Percentiles rank a stretch among this genome's conserved stretches.
Evolutionary conservation across 139 green algal genomes (phyloP).

Genomic region (Pycnococcus provasolii): DNA sequence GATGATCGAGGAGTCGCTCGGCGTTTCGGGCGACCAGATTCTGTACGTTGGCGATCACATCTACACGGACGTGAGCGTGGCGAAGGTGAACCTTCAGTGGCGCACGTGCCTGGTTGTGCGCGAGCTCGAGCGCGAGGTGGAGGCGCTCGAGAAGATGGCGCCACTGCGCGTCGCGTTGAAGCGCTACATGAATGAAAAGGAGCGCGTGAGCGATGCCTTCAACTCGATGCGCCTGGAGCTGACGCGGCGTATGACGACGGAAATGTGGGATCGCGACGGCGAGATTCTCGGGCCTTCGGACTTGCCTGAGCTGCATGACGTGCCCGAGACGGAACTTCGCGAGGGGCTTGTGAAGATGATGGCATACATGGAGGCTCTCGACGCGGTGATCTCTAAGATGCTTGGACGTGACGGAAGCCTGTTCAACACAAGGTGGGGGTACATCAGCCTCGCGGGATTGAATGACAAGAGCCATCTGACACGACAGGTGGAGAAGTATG

Average conservation of each 20-base stretch:
- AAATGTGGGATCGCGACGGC: too few relatives aligned
- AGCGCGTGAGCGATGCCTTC: slow-evolving; percentile 74
- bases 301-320: not conserved
- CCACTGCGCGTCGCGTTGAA: slow-evolving; percentile 61
- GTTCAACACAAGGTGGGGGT: slow-evolving; percentile 87
- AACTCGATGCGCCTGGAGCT: slow-evolving; percentile 68
- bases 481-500: slow-evolving; percentile 89
- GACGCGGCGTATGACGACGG: slow-evolving; percentile 1
- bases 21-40: slow-evolving; percentile 74
- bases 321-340: not conserved
- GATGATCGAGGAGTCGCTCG: slow-evolving; percentile 81
- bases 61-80: slow-evolving; percentile 74
- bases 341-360: slow-evolving; percentile 29
- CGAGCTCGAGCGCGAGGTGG: slow-evolving; percentile 86
- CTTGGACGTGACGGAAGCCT: slow-evolving; percentile 64
- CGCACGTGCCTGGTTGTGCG: slow-evolving; percentile 74
- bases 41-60: slow-evolving; percentile 92
- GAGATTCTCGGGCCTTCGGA: too few relatives aligned
- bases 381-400: slow-evolving; percentile 69
- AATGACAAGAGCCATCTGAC: slow-evolving; percentile 90
- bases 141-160: slow-evolving; percentile 53
- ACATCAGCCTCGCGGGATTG: slow-evolving; percentile 70
- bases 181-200: slow-evolving; percentile 86
- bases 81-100: slow-evolving; percentile 83
- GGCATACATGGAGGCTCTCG: slow-evolving; percentile 71